phyloP scores from a whole-genome alignment of 2,329 filamentous ascomycete species.

The Truncatella angustata region DNA sequence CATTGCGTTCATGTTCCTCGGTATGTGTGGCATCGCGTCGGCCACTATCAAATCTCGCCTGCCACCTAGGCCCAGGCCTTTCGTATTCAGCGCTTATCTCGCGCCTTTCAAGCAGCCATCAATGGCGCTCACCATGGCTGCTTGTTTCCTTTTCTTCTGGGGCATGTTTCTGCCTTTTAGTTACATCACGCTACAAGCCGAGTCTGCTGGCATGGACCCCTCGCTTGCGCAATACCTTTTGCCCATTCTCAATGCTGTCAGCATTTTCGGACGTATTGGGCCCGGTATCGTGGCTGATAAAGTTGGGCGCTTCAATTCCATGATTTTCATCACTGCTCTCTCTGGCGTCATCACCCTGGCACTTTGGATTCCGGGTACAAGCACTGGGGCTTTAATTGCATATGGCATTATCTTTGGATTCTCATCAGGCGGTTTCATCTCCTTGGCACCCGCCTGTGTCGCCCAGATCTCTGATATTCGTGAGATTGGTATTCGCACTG shows the following conservation, averaged over 20 bases:
- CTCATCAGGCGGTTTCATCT: constrained; percentile 61
- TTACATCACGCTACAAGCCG: constrained; percentile 49
- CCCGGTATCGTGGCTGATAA: constrained; percentile 46
- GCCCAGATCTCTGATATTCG: constrained; percentile 70
- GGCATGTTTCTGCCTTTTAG: constrained; percentile 59
- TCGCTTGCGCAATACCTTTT: constrained; percentile 45
- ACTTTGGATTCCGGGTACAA: constrained; percentile 40
- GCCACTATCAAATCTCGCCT: constrained; percentile 34
- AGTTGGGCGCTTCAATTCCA: constrained; percentile 37
- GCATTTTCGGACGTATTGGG: constrained; percentile 50
- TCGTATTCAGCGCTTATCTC: constrained; percentile 46
- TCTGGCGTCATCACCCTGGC: constrained; percentile 37
- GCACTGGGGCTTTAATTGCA: constrained; percentile 54
- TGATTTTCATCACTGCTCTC: constrained; percentile 44
- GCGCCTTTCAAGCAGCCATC: constrained; percentile 43
- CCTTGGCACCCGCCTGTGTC: constrained; percentile 59
- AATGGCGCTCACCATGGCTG: constrained; percentile 41
- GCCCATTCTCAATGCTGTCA: constrained; percentile 56
- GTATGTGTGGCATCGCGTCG: constrained; percentile 26
- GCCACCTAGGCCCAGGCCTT: constrained; percentile 33
- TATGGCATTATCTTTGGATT: constrained; percentile 66
- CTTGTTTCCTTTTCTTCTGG: constrained; percentile 54
- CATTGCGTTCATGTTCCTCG: constrained; percentile 35
- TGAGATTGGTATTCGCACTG: constrained; percentile 67
- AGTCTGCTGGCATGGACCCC: constrained; percentile 39